These are phyloP conservation scores for Wickerhamomyces sydowiorum DNA, from an alignment of 805 yeast species.

Conservation along the genomic window DNA sequence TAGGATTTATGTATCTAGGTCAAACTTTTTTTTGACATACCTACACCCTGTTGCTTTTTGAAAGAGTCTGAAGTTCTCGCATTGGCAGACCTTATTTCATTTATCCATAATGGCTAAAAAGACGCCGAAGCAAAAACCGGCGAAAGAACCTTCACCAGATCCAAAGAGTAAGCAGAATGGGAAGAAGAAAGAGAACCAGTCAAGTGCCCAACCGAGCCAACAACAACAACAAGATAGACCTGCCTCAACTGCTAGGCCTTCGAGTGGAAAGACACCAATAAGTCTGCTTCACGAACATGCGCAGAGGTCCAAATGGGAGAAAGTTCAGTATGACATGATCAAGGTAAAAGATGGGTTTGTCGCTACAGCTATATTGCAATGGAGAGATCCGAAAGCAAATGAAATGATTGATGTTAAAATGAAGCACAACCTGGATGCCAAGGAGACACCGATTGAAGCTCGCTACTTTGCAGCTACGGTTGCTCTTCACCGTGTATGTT, in stretches of 20 bases:
- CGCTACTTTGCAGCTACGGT: conserved; percentile 88
- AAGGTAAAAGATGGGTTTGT: conserved; percentile 50
- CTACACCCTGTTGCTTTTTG: neutral
- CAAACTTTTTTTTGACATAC: no score
- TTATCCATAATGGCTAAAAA: conserved; percentile 11
- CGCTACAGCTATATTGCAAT: conserved; percentile 59
- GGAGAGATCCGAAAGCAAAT: conserved; percentile 77
- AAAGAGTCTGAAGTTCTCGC: neutral
- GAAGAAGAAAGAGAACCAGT: neutral
- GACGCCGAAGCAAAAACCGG: conserved; percentile 1
- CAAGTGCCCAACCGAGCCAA: neutral
- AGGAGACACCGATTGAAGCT: conserved; percentile 83
- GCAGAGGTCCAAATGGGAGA: conserved; percentile 86
- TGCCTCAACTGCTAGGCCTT: conserved; percentile 15
- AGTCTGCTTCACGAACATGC: conserved; percentile 81
- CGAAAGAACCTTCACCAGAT: conserved; percentile 5
- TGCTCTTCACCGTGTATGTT: conserved; percentile 73
- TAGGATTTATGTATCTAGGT: no score
- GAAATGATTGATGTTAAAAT: conserved; percentile 55
- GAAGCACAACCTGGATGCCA: conserved; percentile 49
- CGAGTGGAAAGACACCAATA: conserved; percentile 78
- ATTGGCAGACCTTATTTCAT: neutral
- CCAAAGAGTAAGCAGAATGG: conserved; percentile 10
- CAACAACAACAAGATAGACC: neutral
- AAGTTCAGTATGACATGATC: conserved; percentile 71